These are phyloP conservation scores for Strombidium stylifer DNA, from an alignment of 73 alveolate genomes.

Conservation along the genomic window DNA sequence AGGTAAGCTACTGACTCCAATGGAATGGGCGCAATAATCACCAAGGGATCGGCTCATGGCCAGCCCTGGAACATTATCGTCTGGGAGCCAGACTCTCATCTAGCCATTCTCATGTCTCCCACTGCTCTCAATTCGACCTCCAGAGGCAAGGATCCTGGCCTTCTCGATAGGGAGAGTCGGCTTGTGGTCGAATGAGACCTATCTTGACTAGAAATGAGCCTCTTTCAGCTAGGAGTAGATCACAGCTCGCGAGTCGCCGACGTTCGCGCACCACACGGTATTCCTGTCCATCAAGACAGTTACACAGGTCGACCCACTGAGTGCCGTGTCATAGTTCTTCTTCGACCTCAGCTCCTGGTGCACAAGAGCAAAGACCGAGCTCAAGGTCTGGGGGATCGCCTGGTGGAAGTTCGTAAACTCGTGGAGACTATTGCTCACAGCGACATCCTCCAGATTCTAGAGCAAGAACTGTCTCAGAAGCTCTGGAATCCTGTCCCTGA, in stretches of 20 bases:
- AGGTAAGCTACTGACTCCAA: constrained; percentile 46
- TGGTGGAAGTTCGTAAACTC: too few species aligned
- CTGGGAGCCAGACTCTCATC: constrained; percentile 33
- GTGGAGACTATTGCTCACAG: too few species aligned
- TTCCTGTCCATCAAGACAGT: constrained; percentile 41
- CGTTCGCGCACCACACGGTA: constrained; percentile 54
- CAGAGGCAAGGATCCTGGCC: background rate
- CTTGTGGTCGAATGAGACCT: background rate
- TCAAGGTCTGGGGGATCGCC: too few species aligned
- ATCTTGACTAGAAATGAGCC: background rate
- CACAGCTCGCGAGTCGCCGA: constrained; percentile 73
- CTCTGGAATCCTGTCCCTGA: background rate
- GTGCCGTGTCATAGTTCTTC: too few species aligned
- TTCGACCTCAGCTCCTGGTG: too few species aligned
- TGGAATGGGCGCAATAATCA: constrained; percentile 36
- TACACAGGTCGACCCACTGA: constrained; percentile 64
- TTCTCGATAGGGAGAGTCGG: background rate
- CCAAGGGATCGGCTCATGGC: constrained; percentile 52
- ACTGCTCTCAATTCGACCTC: background rate
- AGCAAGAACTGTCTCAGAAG: background rate
- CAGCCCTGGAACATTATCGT: constrained; percentile 43
- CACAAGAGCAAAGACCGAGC: too few species aligned
- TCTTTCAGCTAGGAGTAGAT: too few species aligned
- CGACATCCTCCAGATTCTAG: too few species aligned
- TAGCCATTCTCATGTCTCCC: constrained; percentile 43